Evolutionary conservation across 2,329 filamentous ascomycete species (phyloP), one percentile per base, ranked within the genome.

Genomic region (Colletotrichum tropicicola): DNA sequence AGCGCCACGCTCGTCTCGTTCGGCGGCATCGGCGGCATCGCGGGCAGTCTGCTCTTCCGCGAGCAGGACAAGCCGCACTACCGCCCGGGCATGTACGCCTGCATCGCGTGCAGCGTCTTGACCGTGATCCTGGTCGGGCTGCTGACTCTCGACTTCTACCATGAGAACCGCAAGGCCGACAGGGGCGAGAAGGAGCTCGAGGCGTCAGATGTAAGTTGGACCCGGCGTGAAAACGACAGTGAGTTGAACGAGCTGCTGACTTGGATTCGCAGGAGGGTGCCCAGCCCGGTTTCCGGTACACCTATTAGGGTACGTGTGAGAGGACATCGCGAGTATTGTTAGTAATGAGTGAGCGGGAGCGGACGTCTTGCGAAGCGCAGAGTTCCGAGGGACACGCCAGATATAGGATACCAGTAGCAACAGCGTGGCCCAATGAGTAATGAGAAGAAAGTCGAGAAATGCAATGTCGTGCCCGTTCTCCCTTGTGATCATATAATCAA

Each of bases 1-100:
- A 92, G 88, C 64, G 91, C 92, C 3, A 91, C 89, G 0, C 84
- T 95, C 2, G 91, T 96, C 4, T 91, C 90, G 1, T 88, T 92
- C 52, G 92, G 92, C 7, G 92, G 91, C 3, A 81, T 97, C 25
- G 93, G 93, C 37, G 92, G 93, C 32, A 96, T 96, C 68, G 87
- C 87, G 1, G 92, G 92, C 25, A 88, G 87, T 69, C 81, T 93
- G 60, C 89, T 95, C 10, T 96, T 95, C 78, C 84, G 89, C 70
- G 72, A 78, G 57, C 73, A 88, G 75, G 87, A 89, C 71, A 71
- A 74, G 8, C 84, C 85, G 1, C 75, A 75, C 4, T 89, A 89
- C 74, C 79, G 74, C 70, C 85, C 85, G 0, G 86, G 86, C 23
- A 75, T 88, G 69, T 88, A 82, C 58, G 80, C 85, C 5, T 87